Percentiles rank a stretch among this genome's conserved stretches.
Evolutionary conservation across 2,329 filamentous ascomycete species (phyloP).

Genomic region (Scedosporium boydii): DNA sequence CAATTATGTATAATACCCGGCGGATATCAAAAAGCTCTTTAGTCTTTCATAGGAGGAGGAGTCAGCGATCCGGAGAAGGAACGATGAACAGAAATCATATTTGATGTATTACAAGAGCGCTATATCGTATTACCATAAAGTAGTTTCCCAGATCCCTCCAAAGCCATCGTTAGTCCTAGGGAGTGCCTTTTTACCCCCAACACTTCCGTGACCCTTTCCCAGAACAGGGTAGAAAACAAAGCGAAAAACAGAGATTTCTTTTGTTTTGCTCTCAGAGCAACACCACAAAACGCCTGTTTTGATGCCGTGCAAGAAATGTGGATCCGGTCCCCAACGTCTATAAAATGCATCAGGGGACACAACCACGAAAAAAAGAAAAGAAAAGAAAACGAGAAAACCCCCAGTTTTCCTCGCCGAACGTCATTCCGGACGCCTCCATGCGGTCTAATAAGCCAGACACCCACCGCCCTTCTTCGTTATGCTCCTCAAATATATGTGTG

Average conservation of each 20-base stretch:
- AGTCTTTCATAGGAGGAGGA: background rate
- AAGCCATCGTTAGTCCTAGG: background rate
- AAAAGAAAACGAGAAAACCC: background rate
- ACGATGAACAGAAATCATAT: background rate
- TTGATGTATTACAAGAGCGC: background rate
- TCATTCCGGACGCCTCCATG: background rate
- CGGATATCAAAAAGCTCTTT: background rate
- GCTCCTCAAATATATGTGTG: background rate
- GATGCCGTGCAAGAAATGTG: background rate
- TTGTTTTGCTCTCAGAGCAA: background rate
- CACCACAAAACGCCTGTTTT: background rate
- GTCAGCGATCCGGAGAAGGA: background rate
- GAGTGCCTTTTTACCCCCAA: background rate
- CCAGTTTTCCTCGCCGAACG: background rate
- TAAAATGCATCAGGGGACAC: background rate
- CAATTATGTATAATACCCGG: background rate
- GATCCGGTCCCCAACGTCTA: background rate
- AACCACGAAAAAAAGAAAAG: background rate
- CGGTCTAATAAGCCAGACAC: background rate
- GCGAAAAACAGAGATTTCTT: background rate
- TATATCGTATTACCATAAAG: background rate
- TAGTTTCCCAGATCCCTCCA: background rate
- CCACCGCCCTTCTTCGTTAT: background rate
- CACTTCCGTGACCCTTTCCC: too few species aligned
- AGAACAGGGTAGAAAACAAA: background rate